A percentile compares a stretch with the other conserved stretches of the same genome.
phyloP scores from a whole-genome alignment of 2,329 filamentous ascomycete genomes.

The Fusarium goolgardi region DNA sequence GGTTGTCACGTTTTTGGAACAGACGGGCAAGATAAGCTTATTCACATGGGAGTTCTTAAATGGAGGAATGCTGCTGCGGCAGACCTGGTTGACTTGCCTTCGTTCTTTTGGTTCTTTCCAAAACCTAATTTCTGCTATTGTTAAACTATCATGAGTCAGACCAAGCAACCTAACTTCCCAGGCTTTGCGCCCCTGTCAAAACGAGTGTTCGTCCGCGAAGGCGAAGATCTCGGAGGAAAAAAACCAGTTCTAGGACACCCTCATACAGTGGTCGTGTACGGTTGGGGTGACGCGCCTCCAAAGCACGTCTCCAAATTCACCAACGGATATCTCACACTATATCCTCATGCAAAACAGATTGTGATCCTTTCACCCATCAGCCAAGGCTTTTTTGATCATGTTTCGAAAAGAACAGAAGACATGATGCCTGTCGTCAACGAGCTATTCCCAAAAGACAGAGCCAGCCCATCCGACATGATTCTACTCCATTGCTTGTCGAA shows the following conservation, averaged over 20 bases:
- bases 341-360: background rate
- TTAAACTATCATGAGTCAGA: background rate
- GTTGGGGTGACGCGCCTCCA: constrained; percentile 19
- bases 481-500: constrained; percentile 6
- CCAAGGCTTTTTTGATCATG: constrained; percentile 7
- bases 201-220: background rate
- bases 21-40: background rate
- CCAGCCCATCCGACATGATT: rapidly evolving
- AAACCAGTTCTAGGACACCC: background rate
- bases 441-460: background rate
- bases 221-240: background rate
- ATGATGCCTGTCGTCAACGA: constrained; percentile 11
- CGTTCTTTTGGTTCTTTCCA: background rate
- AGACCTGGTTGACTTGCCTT: rapidly evolving
- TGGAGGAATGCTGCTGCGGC: background rate
- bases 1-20: too few species aligned
- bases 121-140: rapidly evolving
- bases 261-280: constrained; percentile 1
- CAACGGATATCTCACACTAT: background rate
- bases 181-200: background rate
- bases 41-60: background rate
- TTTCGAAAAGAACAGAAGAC: background rate
- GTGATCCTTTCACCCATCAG: background rate
- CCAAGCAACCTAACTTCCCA: rapidly evolving
- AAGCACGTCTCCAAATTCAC: constrained; percentile 11